Base-by-base conservation (phyloP, 1,139 yeast genomes). In the Kodamaea alishanica region DNA sequence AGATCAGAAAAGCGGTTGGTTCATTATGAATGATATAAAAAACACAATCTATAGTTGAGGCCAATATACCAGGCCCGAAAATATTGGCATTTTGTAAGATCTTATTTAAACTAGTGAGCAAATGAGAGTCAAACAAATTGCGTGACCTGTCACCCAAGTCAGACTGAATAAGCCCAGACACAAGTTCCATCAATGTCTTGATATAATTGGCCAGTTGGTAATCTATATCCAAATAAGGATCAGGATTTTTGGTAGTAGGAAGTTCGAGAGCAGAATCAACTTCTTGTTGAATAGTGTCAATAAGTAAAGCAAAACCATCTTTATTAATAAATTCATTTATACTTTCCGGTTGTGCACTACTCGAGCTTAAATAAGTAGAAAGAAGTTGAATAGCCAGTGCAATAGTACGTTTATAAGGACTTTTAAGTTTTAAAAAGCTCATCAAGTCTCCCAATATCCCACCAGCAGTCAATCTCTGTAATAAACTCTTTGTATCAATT, bases 81-180 rank as follows among this genome's bases (percentile, higher is more conserved):
- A 76, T 58, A 1, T 60, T 50, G 1, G 84, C 79, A 51, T 85
- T 67, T n/a, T 60, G 51, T 10, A 90, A 53, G 3, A 90, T 75
- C 40, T 66, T 70, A 45, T 79, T 82, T 47, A 89, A 67, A 26
- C 85, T 73, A 28, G 63, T 60, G 29, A 90, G 63, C 33, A 90
- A 67, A 1, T 92, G 81, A 0, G 97, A 86, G 55, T 90, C 97
- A 53, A 88, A 85, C 39, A 90, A 63, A 47, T 87, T 88, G 54
- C 96, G 77, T 48, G 88, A 75, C 42, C 95, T 73, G 56, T 89
- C 97, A 26, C 95, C 95, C 11, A 85, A 76, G 41, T 87, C 88
- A 28, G 82, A 74, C 43, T 78, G 80, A 32, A 90, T 72, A 35
- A 89, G 65, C 45, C 81, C 77, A 12, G 80, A 65, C 0, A 83